A percentile compares a stretch with the other conserved stretches of the same genome.
Conservation (phyloP, 2,329 filamentous ascomycete species). For the Monilinia laxa region DNA sequence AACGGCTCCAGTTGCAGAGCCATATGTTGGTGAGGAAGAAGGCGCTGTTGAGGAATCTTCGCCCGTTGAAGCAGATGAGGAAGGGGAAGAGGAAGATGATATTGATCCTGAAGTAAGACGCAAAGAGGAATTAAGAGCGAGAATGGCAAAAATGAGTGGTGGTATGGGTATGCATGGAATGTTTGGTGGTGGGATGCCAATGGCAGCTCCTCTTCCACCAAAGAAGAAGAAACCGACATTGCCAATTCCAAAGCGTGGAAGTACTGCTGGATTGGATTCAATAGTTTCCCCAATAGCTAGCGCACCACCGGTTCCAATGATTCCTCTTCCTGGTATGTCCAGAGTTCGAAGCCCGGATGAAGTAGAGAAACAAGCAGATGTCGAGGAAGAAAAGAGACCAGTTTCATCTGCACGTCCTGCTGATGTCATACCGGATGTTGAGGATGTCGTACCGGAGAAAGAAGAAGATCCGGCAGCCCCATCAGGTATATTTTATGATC, state of each 20-base stretch:
- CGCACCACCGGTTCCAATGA: constrained; percentile 59
- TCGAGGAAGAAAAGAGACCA: constrained; percentile 51
- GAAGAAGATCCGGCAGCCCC: constrained; percentile 41
- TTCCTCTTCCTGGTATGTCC: constrained; percentile 72
- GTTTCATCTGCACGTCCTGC: constrained; percentile 43
- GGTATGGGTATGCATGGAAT: constrained; percentile 97
- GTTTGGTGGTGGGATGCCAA: constrained; percentile 73
- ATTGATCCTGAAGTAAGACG: constrained; percentile 83
- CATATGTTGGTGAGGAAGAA: constrained; percentile 50
- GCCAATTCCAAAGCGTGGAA: constrained; percentile 45
- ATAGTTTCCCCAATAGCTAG: constrained; percentile 46
- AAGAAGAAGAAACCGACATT: constrained; percentile 57
- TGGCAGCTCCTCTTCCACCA: constrained; percentile 50
- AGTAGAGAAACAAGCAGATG: constrained; percentile 41
- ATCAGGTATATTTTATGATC: constrained; percentile 31
- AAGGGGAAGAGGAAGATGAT: constrained; percentile 77
- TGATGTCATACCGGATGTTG: constrained; percentile 54
- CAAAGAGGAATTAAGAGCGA: constrained; percentile 82
- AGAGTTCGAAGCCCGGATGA: constrained; percentile 51
- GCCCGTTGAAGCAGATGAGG: constrained; percentile 47
- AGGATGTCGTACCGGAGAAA: constrained; percentile 47
- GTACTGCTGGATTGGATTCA: constrained; percentile 45
- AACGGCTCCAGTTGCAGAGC: constrained; percentile 42
- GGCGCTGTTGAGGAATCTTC: constrained; percentile 46
- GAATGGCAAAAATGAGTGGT: constrained; percentile 98